Percentiles rank a stretch among this genome's conserved stretches.
Evolutionary conservation across 768 basidiomycete species (phyloP).

Genomic region (Pisolithus marmoratus): DNA sequence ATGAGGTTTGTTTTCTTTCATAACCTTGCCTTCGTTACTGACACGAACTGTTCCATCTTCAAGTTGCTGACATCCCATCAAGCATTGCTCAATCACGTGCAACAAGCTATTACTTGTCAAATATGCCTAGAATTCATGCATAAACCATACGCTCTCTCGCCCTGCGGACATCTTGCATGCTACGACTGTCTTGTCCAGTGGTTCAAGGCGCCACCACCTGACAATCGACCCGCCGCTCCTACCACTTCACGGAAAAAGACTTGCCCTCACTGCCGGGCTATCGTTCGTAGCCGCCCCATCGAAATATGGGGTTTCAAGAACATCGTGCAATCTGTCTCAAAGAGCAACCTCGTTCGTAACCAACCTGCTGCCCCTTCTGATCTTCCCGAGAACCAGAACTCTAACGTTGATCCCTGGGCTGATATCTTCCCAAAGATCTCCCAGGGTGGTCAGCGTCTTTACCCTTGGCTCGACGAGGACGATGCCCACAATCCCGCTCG

Average conservation of each 20-base stretch:
- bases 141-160: slow-evolving; percentile 67
- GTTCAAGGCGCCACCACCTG: slow-evolving; percentile 51
- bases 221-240: slow-evolving; percentile 20
- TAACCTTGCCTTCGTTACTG: neutral
- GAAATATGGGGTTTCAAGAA: slow-evolving; percentile 46
- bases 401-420: slow-evolving; percentile 55
- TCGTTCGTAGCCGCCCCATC: slow-evolving; percentile 40
- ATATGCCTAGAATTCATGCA: slow-evolving; percentile 73
- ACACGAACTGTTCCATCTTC: neutral
- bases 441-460: slow-evolving; percentile 2
- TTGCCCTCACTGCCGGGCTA: slow-evolving; percentile 41
- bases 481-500: slow-evolving; percentile 12
- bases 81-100: slow-evolving; percentile 45
- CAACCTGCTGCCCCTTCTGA: slow-evolving; percentile 23
- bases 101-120: slow-evolving; percentile 67
- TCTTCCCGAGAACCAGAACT: slow-evolving; percentile 18
- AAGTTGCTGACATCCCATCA: slow-evolving; percentile 52
- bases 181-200: slow-evolving; percentile 68
- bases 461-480: slow-evolving; percentile 21
- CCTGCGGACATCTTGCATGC: slow-evolving; percentile 73
- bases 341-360: slow-evolving; percentile 43
- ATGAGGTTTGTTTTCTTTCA: slow-evolving; percentile 27
- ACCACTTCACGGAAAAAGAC: slow-evolving; percentile 34
- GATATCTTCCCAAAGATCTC: slow-evolving; percentile 45
- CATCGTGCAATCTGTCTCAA: slow-evolving; percentile 40